These are phyloP conservation scores for Fusarium caatingaense DNA, from an alignment of 2,329 filamentous ascomycete species.

Conservation along the genomic window DNA sequence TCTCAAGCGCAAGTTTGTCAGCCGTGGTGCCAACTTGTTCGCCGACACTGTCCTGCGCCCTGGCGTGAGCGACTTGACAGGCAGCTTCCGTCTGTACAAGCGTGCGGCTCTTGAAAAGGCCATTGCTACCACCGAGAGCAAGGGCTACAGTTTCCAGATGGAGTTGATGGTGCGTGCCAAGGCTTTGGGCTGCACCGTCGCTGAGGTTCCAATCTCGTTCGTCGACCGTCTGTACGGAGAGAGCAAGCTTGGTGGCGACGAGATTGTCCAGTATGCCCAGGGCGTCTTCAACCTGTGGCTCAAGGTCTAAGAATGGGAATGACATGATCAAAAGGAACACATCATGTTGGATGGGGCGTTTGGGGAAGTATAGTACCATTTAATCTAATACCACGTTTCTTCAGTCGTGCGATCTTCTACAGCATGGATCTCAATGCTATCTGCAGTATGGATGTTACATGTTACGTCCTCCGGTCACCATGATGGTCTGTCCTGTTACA, in stretches of 20 bases:
- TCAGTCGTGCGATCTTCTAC: constrained; percentile 10
- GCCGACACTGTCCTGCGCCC: constrained; percentile 94
- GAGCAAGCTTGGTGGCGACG: constrained; percentile 91
- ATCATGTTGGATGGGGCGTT: constrained; percentile 48
- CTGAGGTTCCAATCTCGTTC: constrained; percentile 95
- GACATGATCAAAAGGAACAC: constrained; percentile 40
- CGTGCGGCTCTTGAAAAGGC: constrained; percentile 88
- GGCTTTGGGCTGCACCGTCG: constrained; percentile 92
- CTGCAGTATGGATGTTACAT: constrained; percentile 54
- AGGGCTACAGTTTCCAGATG: constrained; percentile 99
- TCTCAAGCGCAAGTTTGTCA: constrained; percentile 87
- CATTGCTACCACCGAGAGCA: constrained; percentile 90
- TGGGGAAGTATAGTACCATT: constrained; percentile 47
- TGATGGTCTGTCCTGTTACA: constrained; percentile 87
- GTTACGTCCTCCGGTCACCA: constrained; percentile 81
- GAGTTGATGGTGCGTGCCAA: constrained; percentile 99
- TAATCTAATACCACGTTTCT: constrained; percentile 50
- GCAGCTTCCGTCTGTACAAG: constrained; percentile 95
- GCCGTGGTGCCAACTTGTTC: constrained; percentile 91
- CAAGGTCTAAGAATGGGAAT: constrained; percentile 67
- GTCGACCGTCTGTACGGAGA: constrained; percentile 96
- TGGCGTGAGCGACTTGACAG: constrained; percentile 94
- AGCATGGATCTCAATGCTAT: background rate
- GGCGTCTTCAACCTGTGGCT: constrained; percentile 82
- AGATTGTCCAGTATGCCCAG: constrained; percentile 97